Conservation (phyloP, 306 rosid genomes). For the Chamaecrista fasciculata region DNA sequence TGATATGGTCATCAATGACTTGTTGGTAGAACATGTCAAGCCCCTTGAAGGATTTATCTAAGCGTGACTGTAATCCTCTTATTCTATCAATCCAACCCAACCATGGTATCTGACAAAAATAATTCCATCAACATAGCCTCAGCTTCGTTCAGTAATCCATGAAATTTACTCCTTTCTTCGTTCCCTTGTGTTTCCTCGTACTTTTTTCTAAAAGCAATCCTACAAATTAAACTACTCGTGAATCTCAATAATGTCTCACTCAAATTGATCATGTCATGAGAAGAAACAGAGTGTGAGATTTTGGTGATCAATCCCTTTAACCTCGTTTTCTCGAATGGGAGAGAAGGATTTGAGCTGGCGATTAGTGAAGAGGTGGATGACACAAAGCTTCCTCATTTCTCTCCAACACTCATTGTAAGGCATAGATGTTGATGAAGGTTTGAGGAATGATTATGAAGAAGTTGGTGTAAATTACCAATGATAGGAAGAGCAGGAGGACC, state of each 20-base stretch:
- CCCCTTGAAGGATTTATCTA: conserved; percentile 34
- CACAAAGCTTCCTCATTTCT: conserved; percentile 42
- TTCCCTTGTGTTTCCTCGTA: conserved; percentile 24
- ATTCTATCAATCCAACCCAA: conserved; percentile 55
- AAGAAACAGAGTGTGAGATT: neutral
- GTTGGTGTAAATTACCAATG: conserved; percentile 52
- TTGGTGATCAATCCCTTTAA: conserved; percentile 25
- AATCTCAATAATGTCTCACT: conserved; percentile 27
- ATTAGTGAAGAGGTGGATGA: conserved; percentile 37
- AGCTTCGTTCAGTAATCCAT: conserved; percentile 38
- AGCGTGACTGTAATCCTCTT: conserved; percentile 20
- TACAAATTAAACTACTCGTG: conserved; percentile 33
- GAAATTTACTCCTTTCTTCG: conserved; percentile 32
- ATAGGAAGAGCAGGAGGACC: conserved; percentile 55
- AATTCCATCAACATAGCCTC: conserved; percentile 30
- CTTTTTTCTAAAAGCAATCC: conserved; percentile 48
- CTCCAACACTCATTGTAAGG: conserved; percentile 51
- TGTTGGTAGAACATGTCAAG: conserved; percentile 44
- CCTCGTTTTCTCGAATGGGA: conserved; percentile 33
- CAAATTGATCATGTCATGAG: conserved; percentile 13
- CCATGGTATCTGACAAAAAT: conserved; percentile 41
- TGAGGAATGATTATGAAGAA: conserved; percentile 30
- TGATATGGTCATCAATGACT: conserved; percentile 36
- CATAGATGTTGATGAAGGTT: conserved; percentile 31
- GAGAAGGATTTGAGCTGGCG: conserved; percentile 34